A percentile compares a stretch with the other conserved stretches of the same genome.
These are phyloP conservation scores for Colletotrichum tropicale DNA, from an alignment of 2,329 filamentous ascomycete species.

Conservation along the genomic window DNA sequence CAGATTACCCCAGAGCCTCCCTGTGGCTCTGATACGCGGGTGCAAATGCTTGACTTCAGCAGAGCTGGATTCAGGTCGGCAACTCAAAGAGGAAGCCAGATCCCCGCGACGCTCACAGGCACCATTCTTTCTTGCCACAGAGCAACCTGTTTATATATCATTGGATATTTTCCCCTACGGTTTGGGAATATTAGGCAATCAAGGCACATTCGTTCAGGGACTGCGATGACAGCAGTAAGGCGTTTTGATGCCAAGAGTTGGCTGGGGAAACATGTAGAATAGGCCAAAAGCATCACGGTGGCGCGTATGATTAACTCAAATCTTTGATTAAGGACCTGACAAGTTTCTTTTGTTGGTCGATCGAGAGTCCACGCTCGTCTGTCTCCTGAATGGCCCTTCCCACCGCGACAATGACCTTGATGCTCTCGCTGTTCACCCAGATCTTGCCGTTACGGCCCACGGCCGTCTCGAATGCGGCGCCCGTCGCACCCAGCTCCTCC, in stretches of 20 bases:
- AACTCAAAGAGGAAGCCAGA: not conserved
- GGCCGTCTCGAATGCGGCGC: constrained; percentile 89
- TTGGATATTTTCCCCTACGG: not conserved
- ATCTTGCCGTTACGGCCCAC: constrained; percentile 91
- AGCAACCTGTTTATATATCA: not conserved
- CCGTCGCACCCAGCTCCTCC: constrained; percentile 77
- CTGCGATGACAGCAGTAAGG: not conserved
- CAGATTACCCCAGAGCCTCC: not conserved
- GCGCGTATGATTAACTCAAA: constrained; percentile 42
- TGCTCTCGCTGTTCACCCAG: constrained; percentile 84
- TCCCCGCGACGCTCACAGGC: not conserved
- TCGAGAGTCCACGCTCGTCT: constrained; percentile 69
- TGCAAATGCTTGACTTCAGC: not conserved
- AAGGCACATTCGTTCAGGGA: not conserved
- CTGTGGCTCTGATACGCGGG: not conserved
- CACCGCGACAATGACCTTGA: constrained; percentile 76
- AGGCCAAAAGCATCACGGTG: constrained; percentile 16
- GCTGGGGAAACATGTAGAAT: constrained; percentile 13
- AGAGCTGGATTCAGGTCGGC: not conserved
- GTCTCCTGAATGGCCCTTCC: constrained; percentile 79
- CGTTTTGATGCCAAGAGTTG: constrained; percentile 4
- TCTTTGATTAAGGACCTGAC: constrained; percentile 70
- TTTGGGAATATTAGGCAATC: not conserved
- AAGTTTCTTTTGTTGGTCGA: constrained; percentile 73
- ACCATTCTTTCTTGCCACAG: not conserved